phyloP scores from a whole-genome alignment of 768 basidiomycete genomes.

The Tulasnella sp. region DNA sequence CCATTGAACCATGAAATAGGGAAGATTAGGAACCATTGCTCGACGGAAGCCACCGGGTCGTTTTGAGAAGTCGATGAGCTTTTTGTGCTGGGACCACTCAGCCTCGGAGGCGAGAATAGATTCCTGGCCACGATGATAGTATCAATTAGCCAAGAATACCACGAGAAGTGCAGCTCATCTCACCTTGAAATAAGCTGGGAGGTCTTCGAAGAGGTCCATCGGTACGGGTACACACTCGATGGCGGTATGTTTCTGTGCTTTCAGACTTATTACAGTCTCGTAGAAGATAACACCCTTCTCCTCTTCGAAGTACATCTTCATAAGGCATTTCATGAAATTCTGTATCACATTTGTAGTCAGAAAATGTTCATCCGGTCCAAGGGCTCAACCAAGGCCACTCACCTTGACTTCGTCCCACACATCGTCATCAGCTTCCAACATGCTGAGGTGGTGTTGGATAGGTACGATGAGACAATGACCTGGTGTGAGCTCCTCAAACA shows the following conservation, averaged over 20 bases:
- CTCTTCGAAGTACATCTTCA: conserved; percentile 88
- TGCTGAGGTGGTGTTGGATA: conserved; percentile 84
- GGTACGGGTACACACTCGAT: conserved; percentile 93
- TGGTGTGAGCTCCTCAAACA: conserved; percentile 76
- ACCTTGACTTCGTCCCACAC: conserved; percentile 97
- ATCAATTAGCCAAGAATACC: neutral
- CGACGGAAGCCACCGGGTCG: conserved; percentile 90
- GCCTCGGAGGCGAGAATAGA: conserved; percentile 86
- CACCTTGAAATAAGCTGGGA: conserved; percentile 92
- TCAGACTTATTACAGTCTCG: conserved; percentile 83
- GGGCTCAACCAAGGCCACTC: conserved; percentile 26
- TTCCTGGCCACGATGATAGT: conserved; percentile 46
- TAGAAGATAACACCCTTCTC: conserved; percentile 94
- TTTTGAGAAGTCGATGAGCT: conserved; percentile 86
- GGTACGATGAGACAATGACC: conserved; percentile 96
- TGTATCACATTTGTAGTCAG: conserved; percentile 25
- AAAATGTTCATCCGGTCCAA: conserved; percentile 13
- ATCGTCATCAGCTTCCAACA: conserved; percentile 92
- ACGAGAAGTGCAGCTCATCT: conserved; percentile 19
- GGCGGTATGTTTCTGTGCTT: conserved; percentile 81
- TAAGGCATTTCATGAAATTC: conserved; percentile 87
- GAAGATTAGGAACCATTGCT: conserved; percentile 91
- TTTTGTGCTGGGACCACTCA: conserved; percentile 98
- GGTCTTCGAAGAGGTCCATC: conserved; percentile 75
- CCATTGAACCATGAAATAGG: conserved; percentile 99